Conservation (phyloP, 2,329 filamentous ascomycete species). For the Lasiodiplodia sp. region DNA sequence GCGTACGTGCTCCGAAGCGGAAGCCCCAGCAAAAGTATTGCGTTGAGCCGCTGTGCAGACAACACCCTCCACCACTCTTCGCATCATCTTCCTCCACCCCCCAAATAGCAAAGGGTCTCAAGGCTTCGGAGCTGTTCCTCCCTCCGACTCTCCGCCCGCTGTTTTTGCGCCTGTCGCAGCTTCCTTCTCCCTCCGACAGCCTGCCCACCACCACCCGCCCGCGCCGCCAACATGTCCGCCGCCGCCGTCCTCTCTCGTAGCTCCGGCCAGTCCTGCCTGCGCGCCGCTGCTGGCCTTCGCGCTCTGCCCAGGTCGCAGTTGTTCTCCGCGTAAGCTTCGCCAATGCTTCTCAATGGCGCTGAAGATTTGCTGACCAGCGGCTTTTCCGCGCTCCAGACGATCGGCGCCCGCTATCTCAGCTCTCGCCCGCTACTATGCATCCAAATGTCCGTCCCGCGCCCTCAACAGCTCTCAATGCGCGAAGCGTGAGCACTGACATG, state of each 20-base stretch:
- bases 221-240: conserved; percentile 60
- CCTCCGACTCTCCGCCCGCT: conserved; percentile 19
- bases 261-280: conserved; percentile 52
- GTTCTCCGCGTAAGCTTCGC: conserved; percentile 33
- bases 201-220: conserved; percentile 37
- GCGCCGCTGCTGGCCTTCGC: conserved; percentile 53
- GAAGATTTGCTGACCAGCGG: conserved; percentile 38
- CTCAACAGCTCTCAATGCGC: conserved; percentile 22
- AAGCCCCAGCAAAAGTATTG: conserved; percentile 30
- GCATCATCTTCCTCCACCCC: conserved; percentile 9
- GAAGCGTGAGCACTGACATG: conserved; percentile 25
- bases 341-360: conserved; percentile 4
- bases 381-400: conserved; percentile 40
- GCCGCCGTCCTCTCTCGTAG: conserved; percentile 55
- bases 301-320: conserved; percentile 48
- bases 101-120: conserved; percentile 3
- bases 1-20: conserved; percentile 19
- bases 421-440: conserved; percentile 72
- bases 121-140: conserved; percentile 21
- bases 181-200: conserved; percentile 31
- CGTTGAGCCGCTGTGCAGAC: conserved; percentile 23
- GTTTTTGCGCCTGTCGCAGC: conserved; percentile 37
- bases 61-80: conserved; percentile 24
- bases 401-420: conserved; percentile 64
- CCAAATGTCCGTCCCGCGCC: conserved; percentile 64